Evolutionary conservation across 2,329 filamentous ascomycete species (phyloP).

Genomic region (Alternaria sp.): DNA sequence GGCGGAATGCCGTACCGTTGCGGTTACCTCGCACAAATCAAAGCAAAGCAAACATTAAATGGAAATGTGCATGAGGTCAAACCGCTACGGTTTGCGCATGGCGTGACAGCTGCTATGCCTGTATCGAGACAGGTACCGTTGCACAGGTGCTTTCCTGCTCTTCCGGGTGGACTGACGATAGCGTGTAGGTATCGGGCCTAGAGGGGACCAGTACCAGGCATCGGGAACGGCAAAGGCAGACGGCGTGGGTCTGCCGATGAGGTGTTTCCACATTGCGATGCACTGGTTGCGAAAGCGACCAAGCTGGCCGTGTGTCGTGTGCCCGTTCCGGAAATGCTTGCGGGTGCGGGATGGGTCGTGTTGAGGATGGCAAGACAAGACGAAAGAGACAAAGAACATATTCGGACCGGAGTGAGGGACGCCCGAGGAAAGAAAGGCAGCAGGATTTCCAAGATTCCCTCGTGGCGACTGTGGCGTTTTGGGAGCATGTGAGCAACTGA

Average conservation of each 20-base stretch:
- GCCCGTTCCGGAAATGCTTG: conserved; percentile 17
- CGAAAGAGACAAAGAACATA: conserved; percentile 12
- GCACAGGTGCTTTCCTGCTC: conserved; percentile 1
- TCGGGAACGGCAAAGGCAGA: neutral
- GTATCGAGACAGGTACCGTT: neutral
- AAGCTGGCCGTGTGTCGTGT: neutral
- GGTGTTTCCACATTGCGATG: conserved; percentile 1
- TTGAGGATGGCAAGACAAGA: conserved; percentile 7
- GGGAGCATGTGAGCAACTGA: conserved; percentile 18
- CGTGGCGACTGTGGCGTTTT: conserved; percentile 20
- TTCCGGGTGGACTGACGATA: conserved; percentile 3
- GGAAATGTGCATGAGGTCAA: neutral
- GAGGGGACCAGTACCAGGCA: conserved; percentile 4
- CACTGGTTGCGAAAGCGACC: neutral
- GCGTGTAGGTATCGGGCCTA: conserved; percentile 7
- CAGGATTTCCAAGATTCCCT: neutral
- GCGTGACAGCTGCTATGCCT: neutral
- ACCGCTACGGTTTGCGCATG: neutral
- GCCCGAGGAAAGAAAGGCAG: conserved; percentile 1
- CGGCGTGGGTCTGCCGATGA: conserved; percentile 4
- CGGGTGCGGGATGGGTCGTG: conserved; percentile 6
- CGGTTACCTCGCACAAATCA: neutral
- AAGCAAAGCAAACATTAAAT: neutral
- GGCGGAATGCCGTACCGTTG: neutral
- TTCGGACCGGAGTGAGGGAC: conserved; percentile 10